Evolutionary conservation across 306 rosid genomes (phyloP).

Genomic region (Ziziphus jujuba): DNA sequence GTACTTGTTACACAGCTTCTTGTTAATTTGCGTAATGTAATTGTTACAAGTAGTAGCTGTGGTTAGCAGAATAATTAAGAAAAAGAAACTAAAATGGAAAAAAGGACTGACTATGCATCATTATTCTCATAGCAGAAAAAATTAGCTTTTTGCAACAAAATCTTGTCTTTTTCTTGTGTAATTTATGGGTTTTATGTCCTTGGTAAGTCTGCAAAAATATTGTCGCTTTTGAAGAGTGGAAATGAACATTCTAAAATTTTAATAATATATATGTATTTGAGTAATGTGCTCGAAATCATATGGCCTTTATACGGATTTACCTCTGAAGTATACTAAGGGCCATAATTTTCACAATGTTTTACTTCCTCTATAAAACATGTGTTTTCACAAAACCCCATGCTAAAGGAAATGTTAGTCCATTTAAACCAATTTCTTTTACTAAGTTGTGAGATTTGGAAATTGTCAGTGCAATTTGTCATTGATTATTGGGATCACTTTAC

Average conservation of each 20-base stretch:
- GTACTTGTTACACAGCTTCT: background rate
- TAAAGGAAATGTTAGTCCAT: constrained; percentile 11
- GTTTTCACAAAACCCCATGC: background rate
- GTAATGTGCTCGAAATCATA: background rate
- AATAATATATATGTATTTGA: background rate
- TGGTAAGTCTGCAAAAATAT: background rate
- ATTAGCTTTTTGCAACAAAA: too few relatives aligned
- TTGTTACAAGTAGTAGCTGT: too few relatives aligned
- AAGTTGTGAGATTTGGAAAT: background rate
- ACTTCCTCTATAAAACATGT: background rate
- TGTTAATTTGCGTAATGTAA: too few relatives aligned
- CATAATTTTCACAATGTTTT: background rate
- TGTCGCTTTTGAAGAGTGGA: background rate
- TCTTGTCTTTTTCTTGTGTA: too few relatives aligned
- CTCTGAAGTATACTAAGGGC: background rate
- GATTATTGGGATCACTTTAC: constrained; percentile 9
- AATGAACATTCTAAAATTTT: background rate
- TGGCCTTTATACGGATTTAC: background rate
- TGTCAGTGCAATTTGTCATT: background rate
- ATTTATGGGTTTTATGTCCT: background rate
- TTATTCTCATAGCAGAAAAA: too few relatives aligned
- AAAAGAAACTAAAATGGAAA: too few relatives aligned
- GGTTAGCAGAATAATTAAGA: too few relatives aligned
- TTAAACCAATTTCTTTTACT: background rate
- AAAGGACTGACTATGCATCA: too few relatives aligned